Evolutionary conservation across 768 basidiomycete genomes (phyloP).

Genomic region (Tulasnella sp.): DNA sequence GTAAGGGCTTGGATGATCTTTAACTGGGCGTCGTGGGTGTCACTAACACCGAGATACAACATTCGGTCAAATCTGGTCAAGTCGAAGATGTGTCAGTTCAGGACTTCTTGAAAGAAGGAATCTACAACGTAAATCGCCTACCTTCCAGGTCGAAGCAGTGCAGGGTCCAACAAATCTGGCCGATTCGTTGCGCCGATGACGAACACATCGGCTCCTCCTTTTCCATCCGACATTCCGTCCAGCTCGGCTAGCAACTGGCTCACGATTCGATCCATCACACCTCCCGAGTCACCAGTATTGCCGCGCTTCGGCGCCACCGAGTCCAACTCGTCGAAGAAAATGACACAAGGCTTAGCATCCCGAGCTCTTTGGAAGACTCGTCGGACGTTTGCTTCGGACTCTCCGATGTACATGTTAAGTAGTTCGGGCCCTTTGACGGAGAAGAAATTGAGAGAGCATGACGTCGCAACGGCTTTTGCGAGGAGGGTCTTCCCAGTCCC

Average conservation of each 20-base stretch:
- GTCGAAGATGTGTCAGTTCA: not conserved
- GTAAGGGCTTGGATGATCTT: slow-evolving; percentile 87
- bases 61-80: slow-evolving; percentile 80
- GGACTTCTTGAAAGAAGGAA: not conserved
- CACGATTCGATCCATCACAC: slow-evolving; percentile 97
- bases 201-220: slow-evolving; percentile 65
- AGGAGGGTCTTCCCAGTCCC: slow-evolving; percentile 94
- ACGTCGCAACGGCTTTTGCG: slow-evolving; percentile 93
- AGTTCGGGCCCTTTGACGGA: slow-evolving; percentile 96
- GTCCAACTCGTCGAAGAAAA: slow-evolving; percentile 96
- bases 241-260: slow-evolving; percentile 90
- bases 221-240: slow-evolving; percentile 73
- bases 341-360: slow-evolving; percentile 88
- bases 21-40: slow-evolving; percentile 74
- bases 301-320: slow-evolving; percentile 92
- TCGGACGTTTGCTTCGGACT: slow-evolving; percentile 95
- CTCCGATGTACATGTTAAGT: slow-evolving; percentile 97
- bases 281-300: slow-evolving; percentile 91
- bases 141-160: slow-evolving; percentile 82
- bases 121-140: slow-evolving; percentile 30
- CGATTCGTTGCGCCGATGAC: slow-evolving; percentile 95
- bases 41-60: slow-evolving; percentile 90
- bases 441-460: slow-evolving; percentile 91
- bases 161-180: slow-evolving; percentile 85
- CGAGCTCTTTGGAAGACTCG: slow-evolving; percentile 83